Evolutionary conservation across 495 filamentous ascomycete species (phyloP).

Genomic region (Articulospora tetracladia): DNA sequence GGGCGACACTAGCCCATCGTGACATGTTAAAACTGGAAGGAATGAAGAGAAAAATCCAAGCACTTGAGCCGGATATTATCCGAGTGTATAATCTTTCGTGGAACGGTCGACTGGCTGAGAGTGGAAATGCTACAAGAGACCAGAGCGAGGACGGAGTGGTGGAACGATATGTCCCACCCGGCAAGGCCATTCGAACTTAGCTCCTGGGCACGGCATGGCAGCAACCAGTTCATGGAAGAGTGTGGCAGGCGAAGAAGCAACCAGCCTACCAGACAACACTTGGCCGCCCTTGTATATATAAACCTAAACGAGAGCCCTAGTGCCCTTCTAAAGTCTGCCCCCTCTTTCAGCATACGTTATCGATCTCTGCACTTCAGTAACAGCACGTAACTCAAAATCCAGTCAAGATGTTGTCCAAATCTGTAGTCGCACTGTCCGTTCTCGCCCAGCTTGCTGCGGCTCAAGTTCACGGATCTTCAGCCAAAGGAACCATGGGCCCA

Average conservation of each 20-base stretch:
- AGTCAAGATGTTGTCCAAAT: conserved; percentile 10
- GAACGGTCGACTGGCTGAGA: background rate
- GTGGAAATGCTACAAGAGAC: background rate
- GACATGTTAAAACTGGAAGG: too few species aligned
- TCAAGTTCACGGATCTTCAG: background rate
- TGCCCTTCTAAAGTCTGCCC: background rate
- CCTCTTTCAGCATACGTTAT: too few species aligned
- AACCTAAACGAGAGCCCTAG: background rate
- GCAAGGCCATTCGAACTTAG: background rate
- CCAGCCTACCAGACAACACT: background rate
- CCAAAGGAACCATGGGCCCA: conserved; percentile 39
- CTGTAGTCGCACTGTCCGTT: background rate
- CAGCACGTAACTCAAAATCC: background rate
- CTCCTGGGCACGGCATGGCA: background rate
- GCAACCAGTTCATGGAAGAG: background rate
- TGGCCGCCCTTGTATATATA: background rate
- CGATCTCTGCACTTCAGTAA: too few species aligned
- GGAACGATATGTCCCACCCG: background rate
- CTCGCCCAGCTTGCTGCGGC: background rate
- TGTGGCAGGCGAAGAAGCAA: background rate
- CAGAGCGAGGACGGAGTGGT: background rate
- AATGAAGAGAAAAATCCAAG: too few species aligned
- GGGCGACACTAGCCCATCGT: too few species aligned
- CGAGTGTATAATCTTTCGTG: too few species aligned
- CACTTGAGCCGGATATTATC: too few species aligned